Evolutionary conservation across 352 stramenopile genomes (phyloP), one percentile per base, ranked within the genome.

Genomic region (Phytopythium chamaehyphon): DNA sequence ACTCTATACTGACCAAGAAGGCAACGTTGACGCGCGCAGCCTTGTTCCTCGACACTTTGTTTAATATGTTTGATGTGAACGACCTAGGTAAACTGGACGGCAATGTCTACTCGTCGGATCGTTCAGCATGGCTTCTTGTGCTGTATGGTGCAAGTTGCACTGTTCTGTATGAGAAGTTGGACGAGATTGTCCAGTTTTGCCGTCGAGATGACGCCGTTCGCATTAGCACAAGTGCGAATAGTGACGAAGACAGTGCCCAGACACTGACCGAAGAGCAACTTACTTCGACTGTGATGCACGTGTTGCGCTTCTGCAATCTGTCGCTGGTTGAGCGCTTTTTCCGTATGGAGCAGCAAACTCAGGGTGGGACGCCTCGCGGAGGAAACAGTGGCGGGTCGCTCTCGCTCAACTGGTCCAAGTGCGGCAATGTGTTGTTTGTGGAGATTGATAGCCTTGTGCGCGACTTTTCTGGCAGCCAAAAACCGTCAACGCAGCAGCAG

Each of bases 381-480:
- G 55, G 51, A 31, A 47, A 45, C 28, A 61, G 47, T 31, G 54
- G 46, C 28, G 64, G 62, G 19, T 61, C 62, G 14, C 28, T 31
- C 28, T 59, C 68, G 24, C 56, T 88, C 0, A 83, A 81, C 48
- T 93, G 83, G 83, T 73, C 76, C 49, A 93, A 93, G 56, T 90
- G 76, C 31, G 83, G 83, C 16, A 93, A 91, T 33, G 74, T 91
- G 19, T 75, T 93, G 42, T 88, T 90, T 48, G 80, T 93, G 21
- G 83, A 93, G 60, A 77, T 91, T 15, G 83, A 93, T 45, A 72
- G 66, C 18, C 64, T 93, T 47, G 75, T 93, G 55, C 76, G 83
- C 7, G 80, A 93, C 37, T 91, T 91, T 59, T 57, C 78, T 9
- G 76, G 79, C n/a, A 75, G 63, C n/a, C 73, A 78, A 36, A 88